Evolutionary conservation across 345 rosid genomes (phyloP).

Genomic region (Limnanthes douglasii): DNA sequence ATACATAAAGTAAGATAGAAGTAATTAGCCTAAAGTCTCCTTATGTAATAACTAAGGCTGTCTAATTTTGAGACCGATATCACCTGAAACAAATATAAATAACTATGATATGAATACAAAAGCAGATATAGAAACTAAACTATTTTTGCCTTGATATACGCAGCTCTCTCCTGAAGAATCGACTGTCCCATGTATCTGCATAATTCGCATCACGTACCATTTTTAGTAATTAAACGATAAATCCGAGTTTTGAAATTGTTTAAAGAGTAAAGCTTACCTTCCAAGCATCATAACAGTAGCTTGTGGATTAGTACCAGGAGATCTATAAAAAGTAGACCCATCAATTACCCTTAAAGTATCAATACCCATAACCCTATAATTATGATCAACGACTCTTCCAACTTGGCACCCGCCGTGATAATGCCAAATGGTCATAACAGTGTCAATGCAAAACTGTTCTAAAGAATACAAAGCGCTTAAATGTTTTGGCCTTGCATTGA

Average conservation of each 20-base stretch:
- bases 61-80: too few relatives aligned
- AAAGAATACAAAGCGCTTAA: constrained; percentile 16
- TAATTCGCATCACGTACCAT: background rate
- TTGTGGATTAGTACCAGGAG: constrained; percentile 69
- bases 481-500: constrained; percentile 47
- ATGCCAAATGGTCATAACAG: constrained; percentile 62
- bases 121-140: too few relatives aligned
- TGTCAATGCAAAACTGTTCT: constrained; percentile 47
- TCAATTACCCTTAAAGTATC: constrained; percentile 41
- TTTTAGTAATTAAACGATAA: background rate
- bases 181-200: constrained; percentile 33
- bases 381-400: constrained; percentile 38
- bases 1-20: too few relatives aligned
- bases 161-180: constrained; percentile 19
- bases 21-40: too few relatives aligned
- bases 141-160: too few relatives aligned
- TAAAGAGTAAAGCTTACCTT: constrained; percentile 23
- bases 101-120: too few relatives aligned
- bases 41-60: too few relatives aligned
- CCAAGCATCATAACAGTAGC: constrained; percentile 79
- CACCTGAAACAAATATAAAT: too few relatives aligned
- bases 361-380: constrained; percentile 38
- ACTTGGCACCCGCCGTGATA: constrained; percentile 70
- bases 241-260: background rate
- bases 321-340: constrained; percentile 36